Evolutionary conservation across 164 flowering plant genomes (phyloP), one percentile per base, ranked within the genome.

Genomic region (Warburgia ugandensis): DNA sequence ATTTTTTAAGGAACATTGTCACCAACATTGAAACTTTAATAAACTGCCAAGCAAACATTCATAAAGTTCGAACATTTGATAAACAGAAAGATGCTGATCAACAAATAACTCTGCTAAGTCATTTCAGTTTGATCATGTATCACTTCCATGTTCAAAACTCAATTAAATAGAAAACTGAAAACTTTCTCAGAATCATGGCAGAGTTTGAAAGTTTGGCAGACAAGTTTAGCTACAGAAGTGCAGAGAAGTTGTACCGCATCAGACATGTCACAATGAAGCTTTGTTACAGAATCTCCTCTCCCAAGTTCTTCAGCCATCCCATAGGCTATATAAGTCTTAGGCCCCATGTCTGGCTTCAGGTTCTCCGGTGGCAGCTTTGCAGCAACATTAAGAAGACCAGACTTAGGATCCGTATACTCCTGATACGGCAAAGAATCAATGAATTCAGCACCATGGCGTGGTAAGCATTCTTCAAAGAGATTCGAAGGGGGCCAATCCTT

Each of bases 241-340:
- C n/a, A n/a, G n/a, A n/a, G n/a, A n/a, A n/a, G n/a, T n/a, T n/a
- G 47, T 78, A 83, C 90, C 62, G 86, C 84, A 69, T 83, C 90
- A 62, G 90, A 80, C 82, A 83, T 71, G 45, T 83, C 90, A 31
- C 86, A 83, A 21, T 80, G 89, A 62, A 82, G 81, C 70, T 79
- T 82, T 21, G 83, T 79, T 6, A 82, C 83, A 45, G 89, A 82
- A 43, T 82, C 89, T 22, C 81, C 89, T 50, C 79, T 67, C 4
- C 81, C 89, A 29, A 79, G 75, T 57, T 82, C 89, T 36, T 70
- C 51, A 22, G 59, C 47, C 59, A 67, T 20, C 44, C 89, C 89
- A 68, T 79, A 79, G 39, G 83, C 89, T 67, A 82, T 77, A 54
- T 79, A 79, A 1, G 83, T 68, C 64, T 82, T 82, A 21, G 89